Evolutionary conservation across 1,284 basidiomycete genomes (phyloP), one percentile per base, ranked within the genome.

Genomic region (Tilletia caries): DNA sequence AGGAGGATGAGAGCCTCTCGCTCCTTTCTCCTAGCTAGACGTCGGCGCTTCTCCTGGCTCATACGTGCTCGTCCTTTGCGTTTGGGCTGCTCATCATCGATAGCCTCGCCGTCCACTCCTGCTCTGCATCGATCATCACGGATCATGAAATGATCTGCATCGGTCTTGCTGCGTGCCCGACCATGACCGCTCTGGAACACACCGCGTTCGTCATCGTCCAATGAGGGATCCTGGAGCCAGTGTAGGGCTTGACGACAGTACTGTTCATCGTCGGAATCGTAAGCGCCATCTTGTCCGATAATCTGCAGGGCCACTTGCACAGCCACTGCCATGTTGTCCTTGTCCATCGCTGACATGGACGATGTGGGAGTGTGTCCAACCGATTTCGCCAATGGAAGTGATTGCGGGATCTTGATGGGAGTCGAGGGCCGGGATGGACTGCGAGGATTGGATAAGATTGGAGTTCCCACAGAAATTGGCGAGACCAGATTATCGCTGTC

Each of bases 1-100:
- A 67, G 20, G 1, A 67, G 68, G 2, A 76, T 33, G 6, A 78
- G 68, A 1, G 77, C 77, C 44, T 79, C 77, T 23, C 77, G 44
- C 33, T 79, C 77, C 13, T 74, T 60, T 13, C 77, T 54, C 10
- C 77, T 54, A 5, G 77, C 77, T 1, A 79, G 66, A 8, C 77
- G 41, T 44, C 74, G 74, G 3, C 77, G 70, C 66, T 79, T 79
- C 64, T 79, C 77, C 66, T 79, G 77, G 37, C 71, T 74, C 77
- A 79, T 79, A 15, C 77, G 43, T 5, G 77, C 77, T 3, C 76
- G 65, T 29, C 77, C 77, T 62, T 77, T 79, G 12, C 58, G 58
- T 29, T 62, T 62, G 15, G 58, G 58, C 20, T 33, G 58, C 6
- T 29, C 33, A 13, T 62, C 58, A 34, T 34, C 32, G n/a, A 29